Evolutionary conservation across 1,284 basidiomycete genomes (phyloP).

Genomic region (Phylloboletellus chloephorus): DNA sequence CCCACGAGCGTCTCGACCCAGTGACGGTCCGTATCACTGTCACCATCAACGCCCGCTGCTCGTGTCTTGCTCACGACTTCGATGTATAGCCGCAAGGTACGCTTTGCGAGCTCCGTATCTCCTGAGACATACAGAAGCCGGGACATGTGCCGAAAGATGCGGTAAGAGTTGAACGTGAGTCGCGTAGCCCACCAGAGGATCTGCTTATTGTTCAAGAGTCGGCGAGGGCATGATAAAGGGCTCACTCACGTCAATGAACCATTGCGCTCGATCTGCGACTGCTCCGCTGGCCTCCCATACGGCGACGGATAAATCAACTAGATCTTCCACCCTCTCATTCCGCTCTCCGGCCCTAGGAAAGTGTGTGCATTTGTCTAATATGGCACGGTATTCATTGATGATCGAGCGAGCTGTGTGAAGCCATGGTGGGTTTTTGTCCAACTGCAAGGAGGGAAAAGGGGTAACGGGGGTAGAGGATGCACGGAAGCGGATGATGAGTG

Average conservation of each 20-base stretch:
- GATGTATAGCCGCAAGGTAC: slow-evolving; percentile 78
- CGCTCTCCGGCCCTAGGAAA: slow-evolving; percentile 85
- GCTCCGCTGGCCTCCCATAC: slow-evolving; percentile 74
- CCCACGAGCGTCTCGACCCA: slow-evolving; percentile 73
- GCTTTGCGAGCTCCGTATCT: slow-evolving; percentile 63
- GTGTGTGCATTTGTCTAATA: slow-evolving; percentile 60
- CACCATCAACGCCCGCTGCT: slow-evolving; percentile 38
- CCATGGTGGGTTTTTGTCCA: slow-evolving; percentile 51
- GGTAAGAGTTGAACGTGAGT: slow-evolving; percentile 86
- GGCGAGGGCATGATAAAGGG: neutral
- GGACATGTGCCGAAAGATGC: slow-evolving; percentile 77
- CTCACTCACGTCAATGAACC: slow-evolving; percentile 67
- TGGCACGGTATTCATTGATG: slow-evolving; percentile 62
- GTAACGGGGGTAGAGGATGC: slow-evolving; percentile 16
- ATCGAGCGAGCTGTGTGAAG: slow-evolving; percentile 57
- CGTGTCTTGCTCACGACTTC: slow-evolving; percentile 75
- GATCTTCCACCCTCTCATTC: slow-evolving; percentile 77
- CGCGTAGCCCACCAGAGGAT: slow-evolving; percentile 89
- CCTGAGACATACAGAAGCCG: slow-evolving; percentile 64
- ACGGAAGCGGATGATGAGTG: slow-evolving; percentile 52
- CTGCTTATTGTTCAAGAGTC: slow-evolving; percentile 33
- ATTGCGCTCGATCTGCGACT: slow-evolving; percentile 52
- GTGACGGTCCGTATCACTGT: slow-evolving; percentile 51
- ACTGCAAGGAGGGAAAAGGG: slow-evolving; percentile 12
- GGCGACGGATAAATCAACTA: slow-evolving; percentile 77